A percentile compares a stretch with the other conserved stretches of the same genome.
Conservation (phyloP, 1,284 basidiomycete genomes). For the Amylostereum areolatum region DNA sequence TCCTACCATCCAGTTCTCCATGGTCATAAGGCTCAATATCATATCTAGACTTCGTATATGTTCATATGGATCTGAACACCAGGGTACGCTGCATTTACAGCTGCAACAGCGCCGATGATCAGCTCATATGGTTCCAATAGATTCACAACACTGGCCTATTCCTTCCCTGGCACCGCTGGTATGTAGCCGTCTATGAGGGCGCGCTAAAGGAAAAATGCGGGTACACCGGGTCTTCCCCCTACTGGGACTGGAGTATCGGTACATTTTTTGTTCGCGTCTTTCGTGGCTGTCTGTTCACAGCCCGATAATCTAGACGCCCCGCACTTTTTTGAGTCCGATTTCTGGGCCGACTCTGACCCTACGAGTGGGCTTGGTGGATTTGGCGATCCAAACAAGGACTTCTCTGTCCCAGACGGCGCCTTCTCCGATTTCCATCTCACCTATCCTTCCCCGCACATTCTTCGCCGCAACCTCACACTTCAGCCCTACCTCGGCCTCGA, state of each 20-base stretch:
- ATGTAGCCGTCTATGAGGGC: slow-evolving; percentile 24
- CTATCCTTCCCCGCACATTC: slow-evolving; percentile 28
- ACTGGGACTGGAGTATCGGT: slow-evolving; percentile 36
- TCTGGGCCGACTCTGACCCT: slow-evolving; percentile 24
- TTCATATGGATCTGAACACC: slow-evolving; percentile 30
- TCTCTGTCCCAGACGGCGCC: slow-evolving; percentile 24
- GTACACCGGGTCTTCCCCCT: slow-evolving; percentile 27
- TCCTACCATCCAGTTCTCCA: slow-evolving; percentile 11
- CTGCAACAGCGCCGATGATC: neutral
- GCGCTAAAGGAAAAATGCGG: slow-evolving; percentile 27
- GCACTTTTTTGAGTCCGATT: slow-evolving; percentile 22
- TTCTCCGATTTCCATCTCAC: slow-evolving; percentile 23
- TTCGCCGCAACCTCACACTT: slow-evolving; percentile 30
- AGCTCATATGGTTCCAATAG: slow-evolving; percentile 8
- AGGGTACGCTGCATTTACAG: slow-evolving; percentile 9
- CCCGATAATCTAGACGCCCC: slow-evolving; percentile 26
- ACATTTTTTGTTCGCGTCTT: neutral
- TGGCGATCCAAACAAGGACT: slow-evolving; percentile 28
- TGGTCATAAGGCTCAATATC: neutral
- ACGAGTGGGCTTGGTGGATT: slow-evolving; percentile 30
- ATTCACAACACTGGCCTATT: slow-evolving; percentile 32
- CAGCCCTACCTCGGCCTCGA: slow-evolving; percentile 20
- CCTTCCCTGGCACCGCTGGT: slow-evolving; percentile 34
- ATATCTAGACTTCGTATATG: slow-evolving; percentile 25
- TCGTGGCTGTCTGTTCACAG: neutral